These are phyloP conservation scores for Cucurbita moschata DNA, from an alignment of 306 rosid genomes.

Conservation along the genomic window DNA sequence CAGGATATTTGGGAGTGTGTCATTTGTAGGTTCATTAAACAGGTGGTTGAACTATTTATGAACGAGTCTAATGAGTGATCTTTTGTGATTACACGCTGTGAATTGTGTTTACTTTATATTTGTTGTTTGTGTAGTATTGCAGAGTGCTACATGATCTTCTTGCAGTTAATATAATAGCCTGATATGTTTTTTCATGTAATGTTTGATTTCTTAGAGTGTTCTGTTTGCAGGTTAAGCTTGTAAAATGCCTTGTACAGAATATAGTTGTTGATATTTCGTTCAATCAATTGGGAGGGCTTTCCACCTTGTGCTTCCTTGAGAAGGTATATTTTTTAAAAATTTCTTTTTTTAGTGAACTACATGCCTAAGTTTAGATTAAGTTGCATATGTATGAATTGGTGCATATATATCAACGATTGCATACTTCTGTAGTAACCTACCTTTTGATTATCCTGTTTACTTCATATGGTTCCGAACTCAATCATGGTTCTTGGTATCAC, in stretches of 20 bases:
- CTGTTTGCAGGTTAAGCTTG: conserved; percentile 75
- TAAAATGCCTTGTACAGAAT: conserved; percentile 74
- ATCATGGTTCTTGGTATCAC: not conserved
- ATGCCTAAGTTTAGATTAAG: not conserved
- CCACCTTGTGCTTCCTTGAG: conserved; percentile 79
- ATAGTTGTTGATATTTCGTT: conserved; percentile 78
- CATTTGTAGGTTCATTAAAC: not conserved
- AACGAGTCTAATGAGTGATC: not conserved
- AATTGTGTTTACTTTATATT: not conserved
- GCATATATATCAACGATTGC: not conserved
- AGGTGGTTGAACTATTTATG: not conserved
- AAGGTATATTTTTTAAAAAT: conserved; percentile 33
- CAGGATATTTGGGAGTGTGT: not conserved
- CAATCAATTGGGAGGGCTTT: conserved; percentile 90
- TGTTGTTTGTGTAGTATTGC: not conserved
- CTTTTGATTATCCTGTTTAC: not conserved
- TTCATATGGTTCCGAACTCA: not conserved
- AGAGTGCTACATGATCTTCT: not conserved
- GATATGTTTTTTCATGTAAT: not conserved
- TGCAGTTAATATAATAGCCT: not conserved
- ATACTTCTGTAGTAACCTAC: not conserved
- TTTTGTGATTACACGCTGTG: not conserved
- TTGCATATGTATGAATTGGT: not conserved
- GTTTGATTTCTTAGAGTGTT: not conserved
- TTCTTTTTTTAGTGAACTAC: not conserved